Conservation (phyloP, 495 filamentous ascomycete genomes). For the Pyrenula aspistea region DNA sequence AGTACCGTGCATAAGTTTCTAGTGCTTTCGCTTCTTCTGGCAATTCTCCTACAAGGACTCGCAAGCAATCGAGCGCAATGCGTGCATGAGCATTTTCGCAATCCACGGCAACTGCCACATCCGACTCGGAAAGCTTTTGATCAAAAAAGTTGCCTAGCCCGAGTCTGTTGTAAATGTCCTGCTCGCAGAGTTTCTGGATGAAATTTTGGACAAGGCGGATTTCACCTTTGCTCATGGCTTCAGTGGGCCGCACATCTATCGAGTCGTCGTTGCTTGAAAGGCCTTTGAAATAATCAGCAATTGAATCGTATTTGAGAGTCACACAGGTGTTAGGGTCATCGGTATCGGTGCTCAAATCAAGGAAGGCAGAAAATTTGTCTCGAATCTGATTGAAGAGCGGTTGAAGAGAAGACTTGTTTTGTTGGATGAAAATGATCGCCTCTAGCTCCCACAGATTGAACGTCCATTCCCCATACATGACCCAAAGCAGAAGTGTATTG, state of each 20-base stretch:
- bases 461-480: slow-evolving; percentile 18
- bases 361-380: slow-evolving; percentile 23
- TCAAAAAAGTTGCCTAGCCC: slow-evolving; percentile 25
- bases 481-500: slow-evolving; percentile 27
- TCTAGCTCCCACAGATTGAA: slow-evolving; percentile 14
- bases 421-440: slow-evolving; percentile 9
- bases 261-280: too few relatives aligned
- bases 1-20: slow-evolving; percentile 18
- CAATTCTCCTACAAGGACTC: too few relatives aligned
- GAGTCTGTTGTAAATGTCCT: slow-evolving; percentile 18
- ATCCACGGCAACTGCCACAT: slow-evolving; percentile 17
- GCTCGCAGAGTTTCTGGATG: slow-evolving; percentile 20
- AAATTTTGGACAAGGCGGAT: slow-evolving; percentile 23
- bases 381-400: slow-evolving; percentile 21
- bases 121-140: slow-evolving; percentile 18
- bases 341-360: slow-evolving; percentile 21
- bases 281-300: too few relatives aligned
- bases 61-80: too few relatives aligned
- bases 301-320: too few relatives aligned
- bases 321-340: too few relatives aligned
- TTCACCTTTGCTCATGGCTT: too few relatives aligned
- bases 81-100: too few relatives aligned
- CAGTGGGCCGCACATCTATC: too few relatives aligned
- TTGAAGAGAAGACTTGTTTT: slow-evolving; percentile 18
- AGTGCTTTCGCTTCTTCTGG: slow-evolving; percentile 13